phyloP scores from a whole-genome alignment of 73 alveolate genomes.

The Blepharisma stoltei region DNA sequence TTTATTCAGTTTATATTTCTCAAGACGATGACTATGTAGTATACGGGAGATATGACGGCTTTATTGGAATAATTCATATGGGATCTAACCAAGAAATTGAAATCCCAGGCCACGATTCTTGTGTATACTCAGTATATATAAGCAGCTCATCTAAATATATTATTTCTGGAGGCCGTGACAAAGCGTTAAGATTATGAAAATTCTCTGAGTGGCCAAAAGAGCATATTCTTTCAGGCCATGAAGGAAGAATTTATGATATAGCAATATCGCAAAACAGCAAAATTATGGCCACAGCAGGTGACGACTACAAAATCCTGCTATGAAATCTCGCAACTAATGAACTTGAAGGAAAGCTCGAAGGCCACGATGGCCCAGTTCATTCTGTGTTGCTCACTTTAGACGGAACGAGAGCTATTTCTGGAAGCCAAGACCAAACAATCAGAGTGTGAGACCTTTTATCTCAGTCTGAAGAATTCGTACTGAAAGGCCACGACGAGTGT shows the following conservation, averaged over 20 bases:
- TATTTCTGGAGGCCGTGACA: neutral
- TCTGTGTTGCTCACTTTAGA: neutral
- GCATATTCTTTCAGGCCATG: neutral
- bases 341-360: neutral
- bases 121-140: neutral
- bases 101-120: neutral
- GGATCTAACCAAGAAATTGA: neutral
- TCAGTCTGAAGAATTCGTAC: neutral
- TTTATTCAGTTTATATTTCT: neutral
- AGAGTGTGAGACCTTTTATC: neutral
- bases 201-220: constrained; percentile 18
- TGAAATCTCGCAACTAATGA: neutral
- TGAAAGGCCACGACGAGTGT: neutral
- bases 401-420: neutral
- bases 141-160: neutral
- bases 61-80: neutral
- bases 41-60: constrained; percentile 12
- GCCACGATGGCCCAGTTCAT: neutral
- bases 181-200: neutral
- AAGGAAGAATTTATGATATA: neutral
- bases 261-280: neutral
- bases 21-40: constrained; percentile 4
- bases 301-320: neutral
- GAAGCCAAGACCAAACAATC: neutral
- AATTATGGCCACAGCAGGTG: neutral